Evolutionary conservation across 2,329 filamentous ascomycete genomes (phyloP).

Genomic region (Sporothrix luriei): DNA sequence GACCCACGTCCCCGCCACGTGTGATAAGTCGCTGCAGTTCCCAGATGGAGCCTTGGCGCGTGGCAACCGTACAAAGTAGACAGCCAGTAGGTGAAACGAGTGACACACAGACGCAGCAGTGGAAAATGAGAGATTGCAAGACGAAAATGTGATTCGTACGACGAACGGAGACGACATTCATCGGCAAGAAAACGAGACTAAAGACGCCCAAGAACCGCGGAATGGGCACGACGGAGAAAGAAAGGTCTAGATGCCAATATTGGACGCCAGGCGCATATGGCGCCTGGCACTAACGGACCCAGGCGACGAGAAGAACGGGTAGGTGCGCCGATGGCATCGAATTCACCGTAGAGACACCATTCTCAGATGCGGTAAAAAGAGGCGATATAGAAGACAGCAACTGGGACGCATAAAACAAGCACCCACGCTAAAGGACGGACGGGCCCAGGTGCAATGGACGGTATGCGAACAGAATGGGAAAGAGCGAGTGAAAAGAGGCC

Average conservation of each 20-base stretch:
- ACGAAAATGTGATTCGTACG: background rate
- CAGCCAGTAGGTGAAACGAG: background rate
- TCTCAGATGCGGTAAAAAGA: background rate
- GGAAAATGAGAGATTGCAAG: background rate
- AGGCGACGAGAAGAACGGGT: background rate
- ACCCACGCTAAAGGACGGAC: background rate
- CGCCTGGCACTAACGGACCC: slow-evolving; percentile 3
- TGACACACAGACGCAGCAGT: background rate
- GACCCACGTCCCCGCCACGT: slow-evolving; percentile 23
- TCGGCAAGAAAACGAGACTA: background rate
- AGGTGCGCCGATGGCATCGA: background rate
- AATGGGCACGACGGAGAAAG: too few relatives aligned
- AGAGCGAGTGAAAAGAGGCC: background rate
- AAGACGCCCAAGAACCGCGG: background rate
- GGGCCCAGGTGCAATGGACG: background rate
- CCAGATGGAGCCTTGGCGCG: slow-evolving; percentile 18
- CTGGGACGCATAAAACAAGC: background rate
- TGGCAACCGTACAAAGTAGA: background rate
- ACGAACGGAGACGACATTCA: background rate
- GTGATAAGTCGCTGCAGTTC: slow-evolving; percentile 17
- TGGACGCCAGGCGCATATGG: background rate
- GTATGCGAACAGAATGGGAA: background rate
- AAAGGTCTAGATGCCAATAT: slow-evolving; percentile 23
- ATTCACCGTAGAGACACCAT: too few relatives aligned
- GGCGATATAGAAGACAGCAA: background rate